A percentile compares a stretch with the other conserved stretches of the same genome.
phyloP scores from a whole-genome alignment of 257 asterid genomes.

The Solanum tarapatanum region DNA sequence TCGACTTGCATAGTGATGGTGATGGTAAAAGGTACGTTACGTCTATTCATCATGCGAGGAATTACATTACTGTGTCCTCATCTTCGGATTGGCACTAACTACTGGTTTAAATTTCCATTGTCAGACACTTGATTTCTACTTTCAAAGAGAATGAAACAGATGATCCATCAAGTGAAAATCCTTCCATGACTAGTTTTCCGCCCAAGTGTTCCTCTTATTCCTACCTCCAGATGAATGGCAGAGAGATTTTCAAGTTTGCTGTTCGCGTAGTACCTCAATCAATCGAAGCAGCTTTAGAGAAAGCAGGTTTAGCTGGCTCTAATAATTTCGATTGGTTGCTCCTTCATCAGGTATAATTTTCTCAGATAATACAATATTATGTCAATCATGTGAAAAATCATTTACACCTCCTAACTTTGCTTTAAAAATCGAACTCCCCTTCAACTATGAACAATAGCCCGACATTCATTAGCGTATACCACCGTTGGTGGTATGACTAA shows the following conservation, averaged over 20 bases:
- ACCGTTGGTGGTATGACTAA: no score
- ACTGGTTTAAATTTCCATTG: background rate
- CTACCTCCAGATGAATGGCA: conserved; percentile 84
- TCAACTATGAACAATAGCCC: background rate
- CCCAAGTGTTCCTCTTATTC: conserved; percentile 65
- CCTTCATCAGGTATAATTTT: conserved; percentile 76
- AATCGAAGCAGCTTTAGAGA: conserved; percentile 58
- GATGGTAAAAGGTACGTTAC: conserved; percentile 50
- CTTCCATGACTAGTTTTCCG: conserved; percentile 44
- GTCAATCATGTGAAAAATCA: background rate
- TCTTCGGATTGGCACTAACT: background rate
- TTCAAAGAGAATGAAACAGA: conserved; percentile 40
- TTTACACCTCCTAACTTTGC: background rate
- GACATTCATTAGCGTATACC: background rate
- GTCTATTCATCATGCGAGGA: background rate
- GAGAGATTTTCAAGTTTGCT: conserved; percentile 90
- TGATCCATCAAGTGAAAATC: conserved; percentile 38
- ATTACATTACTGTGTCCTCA: background rate
- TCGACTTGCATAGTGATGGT: conserved; percentile 82
- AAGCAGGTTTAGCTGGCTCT: conserved; percentile 68
- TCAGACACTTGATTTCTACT: conserved; percentile 46
- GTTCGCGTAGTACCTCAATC: conserved; percentile 86
- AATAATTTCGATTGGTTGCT: conserved; percentile 67
- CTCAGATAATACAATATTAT: background rate
- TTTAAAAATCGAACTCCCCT: background rate